A percentile compares a stretch with the other conserved stretches of the same genome.
These are phyloP conservation scores for Paracoccidioides brasiliensis DNA, from an alignment of 2,329 filamentous ascomycete species.

Conservation along the genomic window DNA sequence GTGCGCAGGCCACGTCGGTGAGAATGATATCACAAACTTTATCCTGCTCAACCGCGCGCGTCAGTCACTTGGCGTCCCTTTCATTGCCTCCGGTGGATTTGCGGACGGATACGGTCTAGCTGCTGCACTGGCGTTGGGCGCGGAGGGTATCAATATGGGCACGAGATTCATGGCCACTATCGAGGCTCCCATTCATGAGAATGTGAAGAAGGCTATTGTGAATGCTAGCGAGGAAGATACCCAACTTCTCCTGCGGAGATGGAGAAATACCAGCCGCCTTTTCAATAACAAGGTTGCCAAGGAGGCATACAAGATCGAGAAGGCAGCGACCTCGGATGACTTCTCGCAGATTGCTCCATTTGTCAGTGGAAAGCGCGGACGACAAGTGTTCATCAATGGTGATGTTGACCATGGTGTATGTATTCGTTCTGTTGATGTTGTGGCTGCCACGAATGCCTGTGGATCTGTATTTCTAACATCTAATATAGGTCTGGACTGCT, in stretches of 20 bases:
- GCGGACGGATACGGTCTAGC: conserved; percentile 88
- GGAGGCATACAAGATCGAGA: conserved; percentile 71
- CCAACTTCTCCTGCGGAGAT: conserved; percentile 70
- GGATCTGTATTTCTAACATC: not conserved
- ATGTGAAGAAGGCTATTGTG: conserved; percentile 90
- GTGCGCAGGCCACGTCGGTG: conserved; percentile 60
- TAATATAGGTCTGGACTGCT: conserved; percentile 77
- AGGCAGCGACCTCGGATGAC: conserved; percentile 67
- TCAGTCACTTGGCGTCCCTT: conserved; percentile 70
- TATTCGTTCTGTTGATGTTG: conserved; percentile 15
- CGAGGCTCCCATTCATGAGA: conserved; percentile 81
- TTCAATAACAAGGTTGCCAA: conserved; percentile 82
- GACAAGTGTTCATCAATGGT: conserved; percentile 83
- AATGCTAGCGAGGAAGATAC: conserved; percentile 82
- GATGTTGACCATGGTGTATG: conserved; percentile 80
- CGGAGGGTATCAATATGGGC: conserved; percentile 96
- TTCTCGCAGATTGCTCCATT: conserved; percentile 78
- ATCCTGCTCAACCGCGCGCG: conserved; percentile 67
- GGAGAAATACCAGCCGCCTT: conserved; percentile 82
- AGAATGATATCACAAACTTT: conserved; percentile 42
- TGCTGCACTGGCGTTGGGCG: conserved; percentile 77
- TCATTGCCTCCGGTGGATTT: conserved; percentile 92
- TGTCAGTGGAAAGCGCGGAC: conserved; percentile 80
- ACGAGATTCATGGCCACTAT: conserved; percentile 95
- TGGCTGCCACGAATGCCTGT: not conserved